Evolutionary conservation across 441 rosid species (phyloP), one percentile per base, ranked within the genome.

Genomic region (Melastoma candidum): DNA sequence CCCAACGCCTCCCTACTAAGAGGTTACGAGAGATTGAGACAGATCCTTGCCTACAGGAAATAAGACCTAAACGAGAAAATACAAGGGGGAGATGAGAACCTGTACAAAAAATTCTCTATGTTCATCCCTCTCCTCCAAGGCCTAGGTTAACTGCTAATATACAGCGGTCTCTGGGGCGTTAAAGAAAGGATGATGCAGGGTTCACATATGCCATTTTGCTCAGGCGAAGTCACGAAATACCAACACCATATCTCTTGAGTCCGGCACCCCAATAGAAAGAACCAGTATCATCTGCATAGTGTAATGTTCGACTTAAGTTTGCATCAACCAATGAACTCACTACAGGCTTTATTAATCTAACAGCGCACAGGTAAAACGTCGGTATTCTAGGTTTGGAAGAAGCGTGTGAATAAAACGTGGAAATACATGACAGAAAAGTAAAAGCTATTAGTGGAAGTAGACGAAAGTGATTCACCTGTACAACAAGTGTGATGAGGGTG

Each of bases 401-500:
- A 36, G 7, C 8, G 41, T 36, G 8, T 9, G 8, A 36, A 9
- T 36, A 17, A 36, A 36, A 36, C 8, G 7, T 9, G 8, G 41
- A 36, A 36, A 36, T 36, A 36, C 8, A 2, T 9, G 7, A 17
- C 7, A 9, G 41, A 36, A 36, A 1, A 36, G 6, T 36, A 36
- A 36, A 36, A 36, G 41, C 41, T 36, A 36, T 36, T 36, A 4
- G 6, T 36, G 47, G 59, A 13, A n/a, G 26, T 36, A 9, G 8
- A 10, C 39, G 53, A 3, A 53, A 26, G 44, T 27, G 57, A 14
- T 17, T 36, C 84, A 85, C 93, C 99, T 85, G 95, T 90, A 82
- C 95, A 82, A 36, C 64, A 66, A 81, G 77, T 72, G 83, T 69
- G 56, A 59, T 58, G 63, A 71, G 79, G 77, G 87, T 79, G 72